Evolutionary conservation across 2,329 filamentous ascomycete species (phyloP), one percentile per base, ranked within the genome.

Genomic region (Fusarium anthophilum): DNA sequence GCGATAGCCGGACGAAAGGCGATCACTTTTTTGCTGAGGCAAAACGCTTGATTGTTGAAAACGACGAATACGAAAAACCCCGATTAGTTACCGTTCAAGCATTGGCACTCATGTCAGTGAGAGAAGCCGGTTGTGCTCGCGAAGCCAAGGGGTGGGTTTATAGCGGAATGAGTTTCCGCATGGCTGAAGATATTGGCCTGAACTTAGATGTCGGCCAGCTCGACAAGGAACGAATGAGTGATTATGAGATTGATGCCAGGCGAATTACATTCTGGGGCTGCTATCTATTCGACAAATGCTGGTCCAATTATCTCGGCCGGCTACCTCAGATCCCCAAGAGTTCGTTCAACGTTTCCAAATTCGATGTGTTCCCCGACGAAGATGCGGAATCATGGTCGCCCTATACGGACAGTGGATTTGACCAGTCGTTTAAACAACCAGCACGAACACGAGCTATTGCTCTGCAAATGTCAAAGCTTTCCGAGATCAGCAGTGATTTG

Each of bases 61-160:
- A 97, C 69, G 96, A 98, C 77, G 94, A 98, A 81, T 96, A 98
- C 79, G 95, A 97, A 80, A 95, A 94, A 76, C 94, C 96, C 5
- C 91, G 91, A 58, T 86, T 98, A 63, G 93, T 95, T 11, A 98
- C 95, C 0, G 95, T 98, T 2, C 96, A 99, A 83, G 96, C 96
- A 2, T 85, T 98, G 62, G 95, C 95, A 1, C 86, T 98, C 72
- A 98, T 99, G 95, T 98, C 95, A 13, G 96, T 98, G 2, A 89
- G 96, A 69, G 96, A 99, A 84, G 96, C 96, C 6, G 96, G 96
- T 2, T 98, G 96, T 81, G 96, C 94, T 1, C 89, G 96, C 47
- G 96, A 98, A 83, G 94, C 94, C 44, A 97, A 96, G 82, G 96
- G 96, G 3, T 99, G 96, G 96, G 95, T 98, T 8, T 98, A 98